A percentile compares a stretch with the other conserved stretches of the same genome.
These are phyloP conservation scores for Hamigera avellanea DNA, from an alignment of 495 filamentous ascomycete genomes.

Conservation along the genomic window DNA sequence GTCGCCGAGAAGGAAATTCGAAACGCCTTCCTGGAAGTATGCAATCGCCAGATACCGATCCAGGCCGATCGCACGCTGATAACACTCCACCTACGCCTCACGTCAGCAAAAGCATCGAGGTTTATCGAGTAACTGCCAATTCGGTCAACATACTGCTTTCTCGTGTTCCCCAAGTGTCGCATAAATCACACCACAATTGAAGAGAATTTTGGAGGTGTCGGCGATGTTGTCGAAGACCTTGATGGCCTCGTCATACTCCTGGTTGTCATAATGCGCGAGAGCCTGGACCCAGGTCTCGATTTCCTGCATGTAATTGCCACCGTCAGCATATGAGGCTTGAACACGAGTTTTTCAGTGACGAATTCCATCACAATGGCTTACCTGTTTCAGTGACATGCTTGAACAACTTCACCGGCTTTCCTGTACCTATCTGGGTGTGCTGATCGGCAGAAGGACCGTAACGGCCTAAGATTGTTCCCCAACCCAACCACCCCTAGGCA, in stretches of 20 bases:
- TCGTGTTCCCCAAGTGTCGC: constrained; percentile 95
- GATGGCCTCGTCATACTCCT: constrained; percentile 85
- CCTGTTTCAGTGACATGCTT: constrained; percentile 66
- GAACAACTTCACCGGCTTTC: neutral
- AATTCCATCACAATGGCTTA: no score
- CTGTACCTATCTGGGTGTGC: no score
- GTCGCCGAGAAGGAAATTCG: constrained; percentile 93
- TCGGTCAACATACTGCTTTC: constrained; percentile 60
- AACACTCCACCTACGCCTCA: constrained; percentile 70
- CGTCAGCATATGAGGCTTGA: neutral
- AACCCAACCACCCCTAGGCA: no score
- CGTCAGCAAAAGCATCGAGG: constrained; percentile 1
- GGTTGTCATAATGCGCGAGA: constrained; percentile 84
- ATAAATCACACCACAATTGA: constrained; percentile 98
- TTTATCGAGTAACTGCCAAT: neutral
- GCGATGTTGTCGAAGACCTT: constrained; percentile 73
- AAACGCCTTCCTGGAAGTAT: constrained; percentile 97
- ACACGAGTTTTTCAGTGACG: neutral
- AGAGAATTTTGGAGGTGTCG: constrained; percentile 96
- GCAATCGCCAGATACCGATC: constrained; percentile 95
- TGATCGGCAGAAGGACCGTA: no score
- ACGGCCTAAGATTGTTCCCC: no score
- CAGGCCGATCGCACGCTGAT: constrained; percentile 76
- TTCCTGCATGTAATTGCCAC: constrained; percentile 48
- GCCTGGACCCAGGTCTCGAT: constrained; percentile 98